Base-by-base conservation (phyloP, 129 eudicot species). In the Pittosporum tobira region DNA sequence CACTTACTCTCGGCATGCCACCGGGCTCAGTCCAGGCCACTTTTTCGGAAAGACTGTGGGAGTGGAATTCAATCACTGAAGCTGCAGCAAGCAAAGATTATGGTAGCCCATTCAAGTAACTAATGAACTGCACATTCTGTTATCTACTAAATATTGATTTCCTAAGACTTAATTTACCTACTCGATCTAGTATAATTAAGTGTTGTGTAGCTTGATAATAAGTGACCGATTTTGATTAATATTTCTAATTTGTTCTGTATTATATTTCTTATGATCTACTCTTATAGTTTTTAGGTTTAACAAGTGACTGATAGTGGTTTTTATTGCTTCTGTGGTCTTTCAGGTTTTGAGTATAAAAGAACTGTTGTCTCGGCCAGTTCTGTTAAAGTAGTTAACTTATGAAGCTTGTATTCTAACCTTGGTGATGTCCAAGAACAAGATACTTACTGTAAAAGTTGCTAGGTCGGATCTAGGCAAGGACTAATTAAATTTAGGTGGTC, bases 11-110 rank as follows among this genome's bases (percentile, higher is more conserved):
- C 27, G 65, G 66, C 47, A 64, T 69, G 53, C 53, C 70, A 13
- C 46, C 66, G 52, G 79, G 65, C 19, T 68, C 77, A 22, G 61
- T 69, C 48, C 83, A 65, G 37, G 42, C 40, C 2, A 25, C 6
- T 2, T 76, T 64, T 38, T 45, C 83, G 0, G 91, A 84, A 11
- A 65, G 88, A 26, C 65, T 82, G 55, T 89, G 97, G 97, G 97
- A 84, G 37, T 89, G 97, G 94, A 82, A 57, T 64, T 71, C 77
- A 22, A 63, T 66, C 61, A 65, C 60, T 4, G 87, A 81, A 59
- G 80, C 74, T n/a, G n/a, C n/a, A 15, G 22, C 59, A 57, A 63
- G 61, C 74, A 79, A 81, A 65, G 84, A 84, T 46, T 81, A 51
- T 62, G 68, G 56, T 52, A 73, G 64, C 64, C 76, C 72, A 40